Base-by-base conservation (phyloP, 176 grass and related monocot genomes). In the Rhynchospora pubera region DNA sequence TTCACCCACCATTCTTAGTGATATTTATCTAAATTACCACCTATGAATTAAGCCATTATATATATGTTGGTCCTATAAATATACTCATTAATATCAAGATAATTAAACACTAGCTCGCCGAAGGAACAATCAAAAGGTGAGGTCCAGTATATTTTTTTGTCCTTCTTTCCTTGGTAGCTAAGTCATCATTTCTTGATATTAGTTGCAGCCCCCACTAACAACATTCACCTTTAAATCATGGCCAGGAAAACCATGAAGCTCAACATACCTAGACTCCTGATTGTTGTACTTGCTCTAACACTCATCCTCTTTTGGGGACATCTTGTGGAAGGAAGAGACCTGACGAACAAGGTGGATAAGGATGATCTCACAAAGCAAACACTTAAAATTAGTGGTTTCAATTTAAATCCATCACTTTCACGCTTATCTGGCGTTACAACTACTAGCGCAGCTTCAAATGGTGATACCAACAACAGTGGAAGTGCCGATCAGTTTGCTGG, bases 1-100 rank as follows among this genome's bases (percentile, higher is more conserved):
- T 81, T 81, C 79, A 9, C 60, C 59, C 79, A 51, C 44, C 45
- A 81, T 81, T 57, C 39, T 24, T 53, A 12, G 22, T 16, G 60
- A 81, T 81, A 81, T 65, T 65, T 81, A 63, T 81, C 79, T 51
- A 46, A 52, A 26, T 81, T 80, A 65, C 65, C 61, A 64, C 60
- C 60, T 81, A 81, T 81, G 51, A 65, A 51, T 65, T 45, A 81
- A 18, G 34, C 23, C 13, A 57, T 28, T 80, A 46, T 46, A 48
- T n/a, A n/a, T 63, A 80, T 64, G 78, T 65, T 65, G 7, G 42
- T 65, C 65, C 79, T 65, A 81, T 81, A 81, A 81, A 81, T 81
- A 81, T n/a, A 39, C 28, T 48, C 16, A 59, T 48, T 52, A 61
- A 45, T 81, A 26, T 51, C 53, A 13, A 51, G 60, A 65, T 51